These are phyloP conservation scores for Rhodomyrtus tomentosa DNA, from an alignment of 345 rosid genomes.

Conservation along the genomic window DNA sequence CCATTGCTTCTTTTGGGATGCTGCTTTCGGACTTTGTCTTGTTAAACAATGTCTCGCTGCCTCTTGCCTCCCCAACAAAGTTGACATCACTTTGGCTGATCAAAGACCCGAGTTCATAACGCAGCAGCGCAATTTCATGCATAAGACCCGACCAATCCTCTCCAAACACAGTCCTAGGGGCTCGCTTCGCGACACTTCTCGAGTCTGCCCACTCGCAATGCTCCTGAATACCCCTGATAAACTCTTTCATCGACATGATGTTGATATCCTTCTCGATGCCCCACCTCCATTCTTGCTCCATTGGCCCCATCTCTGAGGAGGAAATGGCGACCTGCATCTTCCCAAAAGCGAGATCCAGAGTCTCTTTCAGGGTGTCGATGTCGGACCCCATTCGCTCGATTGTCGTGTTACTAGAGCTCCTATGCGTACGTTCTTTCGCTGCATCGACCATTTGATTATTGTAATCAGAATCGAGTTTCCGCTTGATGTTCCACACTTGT, in stretches of 20 bases:
- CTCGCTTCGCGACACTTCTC: constrained; percentile 14
- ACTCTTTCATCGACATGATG: constrained; percentile 31
- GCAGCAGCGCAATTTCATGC: constrained; percentile 18
- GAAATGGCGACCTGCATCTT: constrained; percentile 64
- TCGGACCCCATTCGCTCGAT: constrained; percentile 54
- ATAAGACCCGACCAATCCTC: constrained; percentile 26
- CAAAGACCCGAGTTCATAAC: constrained; percentile 27
- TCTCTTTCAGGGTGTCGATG: constrained; percentile 52
- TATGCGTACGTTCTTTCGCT: background rate
- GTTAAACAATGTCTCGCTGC: background rate
- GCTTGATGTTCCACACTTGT: constrained; percentile 59
- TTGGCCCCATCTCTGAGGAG: constrained; percentile 50
- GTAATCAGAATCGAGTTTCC: constrained; percentile 43
- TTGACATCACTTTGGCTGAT: constrained; percentile 7
- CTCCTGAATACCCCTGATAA: constrained; percentile 23
- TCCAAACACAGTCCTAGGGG: background rate
- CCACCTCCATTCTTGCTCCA: constrained; percentile 63
- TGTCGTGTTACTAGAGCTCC: constrained; percentile 4
- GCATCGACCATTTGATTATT: background rate
- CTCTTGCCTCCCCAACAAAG: background rate
- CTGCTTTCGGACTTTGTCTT: background rate
- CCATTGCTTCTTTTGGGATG: background rate
- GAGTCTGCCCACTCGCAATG: constrained; percentile 18
- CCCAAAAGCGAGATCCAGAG: constrained; percentile 68
- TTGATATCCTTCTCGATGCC: constrained; percentile 38